Evolutionary conservation across 352 stramenopile genomes (phyloP).

Genomic region (Phytophthora vignae): DNA sequence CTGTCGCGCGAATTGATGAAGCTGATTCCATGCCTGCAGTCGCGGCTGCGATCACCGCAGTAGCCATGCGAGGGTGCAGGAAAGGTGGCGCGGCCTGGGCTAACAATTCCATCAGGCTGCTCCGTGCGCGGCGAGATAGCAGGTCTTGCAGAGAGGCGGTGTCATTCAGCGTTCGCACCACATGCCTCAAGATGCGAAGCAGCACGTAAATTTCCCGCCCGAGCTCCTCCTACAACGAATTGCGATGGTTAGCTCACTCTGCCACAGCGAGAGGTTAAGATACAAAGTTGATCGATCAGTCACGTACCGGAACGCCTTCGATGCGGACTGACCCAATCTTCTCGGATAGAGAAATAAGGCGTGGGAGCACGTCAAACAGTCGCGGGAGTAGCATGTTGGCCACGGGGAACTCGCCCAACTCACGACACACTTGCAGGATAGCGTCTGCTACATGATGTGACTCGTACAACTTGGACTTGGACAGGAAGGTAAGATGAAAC

Average conservation of each 20-base stretch:
- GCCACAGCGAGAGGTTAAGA: background rate
- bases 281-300: background rate
- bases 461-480: conserved; percentile 69
- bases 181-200: conserved; percentile 66
- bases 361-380: conserved; percentile 68
- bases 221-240: conserved; percentile 59
- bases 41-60: conserved; percentile 61
- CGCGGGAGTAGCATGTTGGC: conserved; percentile 57
- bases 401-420: conserved; percentile 61
- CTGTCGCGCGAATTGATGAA: conserved; percentile 18
- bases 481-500: conserved; percentile 74
- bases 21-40: conserved; percentile 22
- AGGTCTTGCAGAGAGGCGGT: conserved; percentile 49
- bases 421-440: conserved; percentile 67
- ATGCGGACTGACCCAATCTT: conserved; percentile 69
- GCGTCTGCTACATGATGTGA: conserved; percentile 74
- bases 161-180: conserved; percentile 68
- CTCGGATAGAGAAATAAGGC: conserved; percentile 63
- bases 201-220: conserved; percentile 79
- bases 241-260: background rate
- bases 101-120: conserved; percentile 61
- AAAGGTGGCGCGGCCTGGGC: conserved; percentile 69
- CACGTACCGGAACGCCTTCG: conserved; percentile 74
- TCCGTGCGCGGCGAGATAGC: conserved; percentile 53
- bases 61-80: conserved; percentile 63